phyloP scores from a whole-genome alignment of 345 rosid genomes.

The Linum tenue region DNA sequence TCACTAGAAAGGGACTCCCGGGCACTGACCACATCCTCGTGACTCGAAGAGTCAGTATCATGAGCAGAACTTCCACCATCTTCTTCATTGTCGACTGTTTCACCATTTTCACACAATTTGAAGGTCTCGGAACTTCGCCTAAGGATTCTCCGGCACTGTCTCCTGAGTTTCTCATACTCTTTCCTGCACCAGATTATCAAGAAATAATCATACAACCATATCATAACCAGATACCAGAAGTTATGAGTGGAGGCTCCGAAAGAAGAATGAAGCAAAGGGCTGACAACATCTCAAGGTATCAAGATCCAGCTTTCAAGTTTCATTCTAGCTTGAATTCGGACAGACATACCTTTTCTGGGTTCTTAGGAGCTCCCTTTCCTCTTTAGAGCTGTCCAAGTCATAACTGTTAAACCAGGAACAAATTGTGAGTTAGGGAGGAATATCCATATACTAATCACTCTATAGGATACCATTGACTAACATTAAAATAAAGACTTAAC shows the following conservation, averaged over 20 bases:
- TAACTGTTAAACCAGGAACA: constrained; percentile 34
- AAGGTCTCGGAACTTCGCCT: constrained; percentile 30
- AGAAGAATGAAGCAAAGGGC: background rate
- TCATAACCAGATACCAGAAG: constrained; percentile 4
- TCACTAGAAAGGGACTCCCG: constrained; percentile 62
- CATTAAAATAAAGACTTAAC: background rate
- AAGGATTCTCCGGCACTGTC: constrained; percentile 48
- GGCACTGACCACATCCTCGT: constrained; percentile 66
- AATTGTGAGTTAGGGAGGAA: background rate
- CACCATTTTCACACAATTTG: constrained; percentile 31
- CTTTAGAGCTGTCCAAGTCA: constrained; percentile 66
- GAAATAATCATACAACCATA: constrained; percentile 3
- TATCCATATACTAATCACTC: background rate
- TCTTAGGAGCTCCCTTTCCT: constrained; percentile 58
- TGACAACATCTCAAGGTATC: constrained; percentile 3
- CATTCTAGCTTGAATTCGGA: background rate
- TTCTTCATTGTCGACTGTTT: constrained; percentile 19
- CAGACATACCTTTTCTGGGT: constrained; percentile 54
- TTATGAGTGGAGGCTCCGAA: background rate
- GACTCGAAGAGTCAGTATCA: constrained; percentile 47
- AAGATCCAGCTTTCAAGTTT: constrained; percentile 1
- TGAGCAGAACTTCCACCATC: constrained; percentile 32
- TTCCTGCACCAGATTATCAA: constrained; percentile 41
- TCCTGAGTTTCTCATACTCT: constrained; percentile 80
- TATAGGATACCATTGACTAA: background rate